Percentiles rank a stretch among this genome's conserved stretches.
These are phyloP conservation scores for Chaetomium strumarium DNA, from an alignment of 2,329 filamentous ascomycete species.

Conservation along the genomic window DNA sequence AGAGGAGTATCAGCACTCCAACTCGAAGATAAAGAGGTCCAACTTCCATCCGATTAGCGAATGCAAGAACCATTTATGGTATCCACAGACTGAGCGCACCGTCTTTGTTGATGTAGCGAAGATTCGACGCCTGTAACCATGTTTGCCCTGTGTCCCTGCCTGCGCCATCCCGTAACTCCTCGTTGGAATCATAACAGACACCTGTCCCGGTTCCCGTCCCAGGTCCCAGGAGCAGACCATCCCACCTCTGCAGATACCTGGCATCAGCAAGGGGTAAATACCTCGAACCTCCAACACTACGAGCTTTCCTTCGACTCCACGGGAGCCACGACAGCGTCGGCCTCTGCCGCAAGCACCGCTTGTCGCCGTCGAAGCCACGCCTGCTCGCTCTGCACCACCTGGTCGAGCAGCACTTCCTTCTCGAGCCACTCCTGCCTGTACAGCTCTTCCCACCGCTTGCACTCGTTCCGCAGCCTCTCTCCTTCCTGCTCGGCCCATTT, in stretches of 20 bases:
- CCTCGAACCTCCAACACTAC: no score
- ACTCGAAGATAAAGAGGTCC: no score
- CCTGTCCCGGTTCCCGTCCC: background rate
- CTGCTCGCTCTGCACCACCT: conserved; percentile 60
- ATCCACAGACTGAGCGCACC: no score
- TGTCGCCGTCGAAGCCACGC: conserved; percentile 57
- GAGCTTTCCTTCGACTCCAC: background rate
- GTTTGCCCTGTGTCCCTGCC: background rate
- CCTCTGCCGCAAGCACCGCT: conserved; percentile 46
- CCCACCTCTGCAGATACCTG: no score
- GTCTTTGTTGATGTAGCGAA: no score
- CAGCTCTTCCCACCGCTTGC: conserved; percentile 58
- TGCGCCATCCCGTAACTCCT: conserved; percentile 7
- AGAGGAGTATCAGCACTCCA: no score
- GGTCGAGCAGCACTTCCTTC: conserved; percentile 73
- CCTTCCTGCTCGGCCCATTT: conserved; percentile 66
- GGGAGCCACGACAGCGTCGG: conserved; percentile 37
- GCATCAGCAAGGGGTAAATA: background rate
- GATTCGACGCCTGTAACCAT: no score
- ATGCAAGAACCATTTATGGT: no score
- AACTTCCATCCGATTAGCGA: no score
- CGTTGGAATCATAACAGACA: background rate
- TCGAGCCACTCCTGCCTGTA: conserved; percentile 70
- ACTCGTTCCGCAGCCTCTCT: conserved; percentile 58
- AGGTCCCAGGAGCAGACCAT: background rate